phyloP scores from a whole-genome alignment of 768 basidiomycete species.

The Tylopilus sp. region DNA sequence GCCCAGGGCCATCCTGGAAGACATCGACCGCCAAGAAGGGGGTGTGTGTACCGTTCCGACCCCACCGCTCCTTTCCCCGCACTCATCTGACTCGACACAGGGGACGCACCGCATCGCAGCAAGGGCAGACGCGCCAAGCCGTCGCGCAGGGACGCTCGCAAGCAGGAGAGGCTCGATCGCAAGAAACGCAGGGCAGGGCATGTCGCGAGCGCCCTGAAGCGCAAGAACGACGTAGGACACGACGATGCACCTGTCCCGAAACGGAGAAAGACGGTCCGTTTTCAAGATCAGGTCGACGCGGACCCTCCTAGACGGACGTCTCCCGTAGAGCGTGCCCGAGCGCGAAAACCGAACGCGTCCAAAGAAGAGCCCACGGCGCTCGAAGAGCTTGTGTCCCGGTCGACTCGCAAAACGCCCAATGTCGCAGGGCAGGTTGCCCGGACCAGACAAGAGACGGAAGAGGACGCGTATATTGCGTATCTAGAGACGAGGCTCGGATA shows the following conservation, averaged over 20 bases:
- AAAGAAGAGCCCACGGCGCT: slow-evolving; percentile 29
- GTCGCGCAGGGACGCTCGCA: slow-evolving; percentile 62
- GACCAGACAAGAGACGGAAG: slow-evolving; percentile 52
- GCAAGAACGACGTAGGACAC: slow-evolving; percentile 42
- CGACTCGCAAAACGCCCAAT: slow-evolving; percentile 6
- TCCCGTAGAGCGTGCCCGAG: neutral
- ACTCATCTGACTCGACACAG: neutral
- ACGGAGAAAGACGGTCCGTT: slow-evolving; percentile 42
- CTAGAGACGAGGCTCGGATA: slow-evolving; percentile 77
- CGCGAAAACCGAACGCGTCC: neutral
- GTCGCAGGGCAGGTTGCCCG: slow-evolving; percentile 18
- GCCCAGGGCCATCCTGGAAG: slow-evolving; percentile 28
- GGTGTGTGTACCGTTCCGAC: slow-evolving; percentile 8
- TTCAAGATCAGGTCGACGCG: slow-evolving; percentile 5
- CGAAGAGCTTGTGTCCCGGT: slow-evolving; percentile 31
- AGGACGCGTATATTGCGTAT: slow-evolving; percentile 84
- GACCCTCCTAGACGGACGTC: neutral
- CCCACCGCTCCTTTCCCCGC: neutral
- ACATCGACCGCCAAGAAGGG: slow-evolving; percentile 16
- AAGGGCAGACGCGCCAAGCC: slow-evolving; percentile 12
- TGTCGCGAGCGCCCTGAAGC: slow-evolving; percentile 45
- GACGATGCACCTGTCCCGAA: slow-evolving; percentile 39
- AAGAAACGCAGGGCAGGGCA: slow-evolving; percentile 64
- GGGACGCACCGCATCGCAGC: slow-evolving; percentile 1
- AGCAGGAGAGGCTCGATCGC: slow-evolving; percentile 52